phyloP scores from a whole-genome alignment of 1,139 yeast genomes.

The Kodamaea anthophila region DNA sequence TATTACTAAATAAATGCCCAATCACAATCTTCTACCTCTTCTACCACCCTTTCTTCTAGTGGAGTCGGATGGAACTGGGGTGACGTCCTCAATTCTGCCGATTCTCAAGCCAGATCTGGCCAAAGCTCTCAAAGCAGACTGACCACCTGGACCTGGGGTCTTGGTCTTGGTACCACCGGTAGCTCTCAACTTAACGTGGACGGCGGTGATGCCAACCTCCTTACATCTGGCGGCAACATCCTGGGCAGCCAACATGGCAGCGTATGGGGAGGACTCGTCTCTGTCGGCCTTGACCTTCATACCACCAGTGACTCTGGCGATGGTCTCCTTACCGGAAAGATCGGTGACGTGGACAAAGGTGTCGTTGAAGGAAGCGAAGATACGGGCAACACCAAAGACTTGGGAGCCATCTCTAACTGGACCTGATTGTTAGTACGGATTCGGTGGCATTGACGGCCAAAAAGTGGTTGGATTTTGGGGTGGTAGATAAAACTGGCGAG shows the following conservation, averaged over 20 bases:
- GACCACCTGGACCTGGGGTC: slow-evolving; percentile 99
- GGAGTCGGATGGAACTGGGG: slow-evolving; percentile 99
- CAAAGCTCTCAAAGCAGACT: slow-evolving; percentile 98
- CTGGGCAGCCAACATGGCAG: slow-evolving; percentile 99
- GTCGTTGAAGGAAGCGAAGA: slow-evolving; percentile 99
- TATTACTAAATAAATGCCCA: no score
- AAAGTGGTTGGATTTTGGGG: no score
- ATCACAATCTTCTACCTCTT: slow-evolving; percentile 99
- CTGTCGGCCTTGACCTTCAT: slow-evolving; percentile 99
- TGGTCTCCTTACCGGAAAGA: slow-evolving; percentile 99
- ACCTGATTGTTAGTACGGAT: slow-evolving; percentile 41
- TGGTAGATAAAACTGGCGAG: no score
- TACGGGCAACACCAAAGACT: slow-evolving; percentile 99
- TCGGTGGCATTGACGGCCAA: no score
- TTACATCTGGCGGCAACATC: slow-evolving; percentile 98
- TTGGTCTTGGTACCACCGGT: slow-evolving; percentile 99
- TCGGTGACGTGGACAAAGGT: slow-evolving; percentile 99
- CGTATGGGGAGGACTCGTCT: slow-evolving; percentile 99
- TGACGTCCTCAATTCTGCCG: slow-evolving; percentile 99
- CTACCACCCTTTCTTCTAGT: slow-evolving; percentile 99
- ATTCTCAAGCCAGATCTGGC: slow-evolving; percentile 99
- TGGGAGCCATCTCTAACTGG: slow-evolving; percentile 95
- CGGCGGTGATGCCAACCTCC: slow-evolving; percentile 99
- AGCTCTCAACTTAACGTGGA: slow-evolving; percentile 99
- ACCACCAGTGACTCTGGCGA: slow-evolving; percentile 99